phyloP scores from a whole-genome alignment of 306 rosid species.

The Vigna reflexopilosa region DNA sequence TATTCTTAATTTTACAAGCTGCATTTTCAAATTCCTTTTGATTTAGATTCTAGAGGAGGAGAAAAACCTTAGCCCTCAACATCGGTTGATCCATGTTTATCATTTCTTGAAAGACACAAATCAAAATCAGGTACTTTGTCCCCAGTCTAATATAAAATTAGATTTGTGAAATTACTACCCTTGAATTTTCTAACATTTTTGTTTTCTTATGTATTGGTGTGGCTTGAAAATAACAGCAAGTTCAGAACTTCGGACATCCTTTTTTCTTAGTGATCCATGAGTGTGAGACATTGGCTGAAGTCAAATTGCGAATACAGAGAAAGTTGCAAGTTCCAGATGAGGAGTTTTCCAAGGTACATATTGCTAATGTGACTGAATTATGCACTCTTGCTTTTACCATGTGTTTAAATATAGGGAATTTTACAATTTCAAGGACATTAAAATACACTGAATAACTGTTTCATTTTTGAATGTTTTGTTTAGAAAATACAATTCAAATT shows the following conservation, averaged over 20 bases:
- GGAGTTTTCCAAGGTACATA: conserved; percentile 77
- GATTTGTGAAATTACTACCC: background rate
- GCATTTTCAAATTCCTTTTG: conserved; percentile 16
- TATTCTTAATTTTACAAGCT: conserved; percentile 11
- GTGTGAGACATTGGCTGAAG: conserved; percentile 84
- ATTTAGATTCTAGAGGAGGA: conserved; percentile 88
- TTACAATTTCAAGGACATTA: too few relatives aligned
- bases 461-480: too few relatives aligned
- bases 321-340: conserved; percentile 89
- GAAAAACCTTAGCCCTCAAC: conserved; percentile 73
- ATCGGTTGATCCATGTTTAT: conserved; percentile 89
- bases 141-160: background rate
- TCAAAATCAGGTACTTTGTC: conserved; percentile 65
- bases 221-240: conserved; percentile 59
- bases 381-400: background rate
- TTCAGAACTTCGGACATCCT: conserved; percentile 95
- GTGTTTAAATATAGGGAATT: too few relatives aligned
- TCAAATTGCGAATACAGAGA: conserved; percentile 80
- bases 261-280: conserved; percentile 85
- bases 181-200: background rate
- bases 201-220: conserved; percentile 11
- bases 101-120: conserved; percentile 81
- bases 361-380: conserved; percentile 13
- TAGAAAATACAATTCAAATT: too few relatives aligned
- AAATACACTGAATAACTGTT: too few relatives aligned